Base-by-base conservation (phyloP, 179 eudicot genomes). In the Carnegiea gigantea region DNA sequence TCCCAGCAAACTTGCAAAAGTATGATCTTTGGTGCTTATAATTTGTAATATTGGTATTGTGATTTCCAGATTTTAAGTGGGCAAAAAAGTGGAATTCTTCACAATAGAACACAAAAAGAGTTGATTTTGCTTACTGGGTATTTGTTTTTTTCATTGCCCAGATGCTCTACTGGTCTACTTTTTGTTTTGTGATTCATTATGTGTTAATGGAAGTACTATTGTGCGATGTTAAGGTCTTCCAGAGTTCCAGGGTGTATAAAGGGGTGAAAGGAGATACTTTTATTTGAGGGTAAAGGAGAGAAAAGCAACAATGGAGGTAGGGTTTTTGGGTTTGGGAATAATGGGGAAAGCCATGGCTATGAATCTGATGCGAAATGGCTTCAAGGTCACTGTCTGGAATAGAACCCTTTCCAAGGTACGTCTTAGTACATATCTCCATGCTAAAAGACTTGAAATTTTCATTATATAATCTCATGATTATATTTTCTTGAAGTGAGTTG, bases 291-390 rank as follows among this genome's bases (percentile, higher is more conserved):
- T 46, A 5, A 49, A 80, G 44, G 62, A 49, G 23, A 44, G 70
- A 18, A 57, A 64, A 71, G 44, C 46, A 40, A 77, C 64, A 77
- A 83, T 88, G 91, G 94, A 89, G 85, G 88, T 95, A 38, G 99
- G 99, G 85, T 94, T 95, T 86, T 33, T 96, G 82, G 99, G 99
- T 67, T 68, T 96, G 87, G 99, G 99, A 21, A 96, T 96, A 76
- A 96, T 96, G 99, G 99, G 99, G 38, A 94, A 96, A 82, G 98
- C 99, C 54, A 96, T 96, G 97, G 91, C 99, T 23, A 87, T 96
- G 95, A 96, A 94, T 86, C 84, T 96, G 85, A 88, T 96, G 38
- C 86, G 91, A 46, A 90, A 89, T 92, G 98, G 95, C 12, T 92
- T 90, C 82, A 96, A 91, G 84, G 88, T 96, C 80, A 92, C 98